Conservation (phyloP, 257 asterid genomes). For the Salvia miltiorrhiza region DNA sequence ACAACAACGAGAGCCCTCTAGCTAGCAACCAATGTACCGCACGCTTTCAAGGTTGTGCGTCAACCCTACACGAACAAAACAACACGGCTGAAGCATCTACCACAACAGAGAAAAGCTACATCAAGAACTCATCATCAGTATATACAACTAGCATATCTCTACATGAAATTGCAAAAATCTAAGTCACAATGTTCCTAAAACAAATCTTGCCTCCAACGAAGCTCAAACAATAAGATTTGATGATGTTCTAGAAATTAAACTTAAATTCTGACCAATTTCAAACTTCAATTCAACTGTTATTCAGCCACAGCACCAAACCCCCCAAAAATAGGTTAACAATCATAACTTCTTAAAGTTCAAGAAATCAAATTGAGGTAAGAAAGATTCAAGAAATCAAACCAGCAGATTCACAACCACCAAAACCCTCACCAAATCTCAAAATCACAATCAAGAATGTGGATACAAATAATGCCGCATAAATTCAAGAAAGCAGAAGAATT, state of each 20-base stretch:
- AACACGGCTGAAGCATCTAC: neutral
- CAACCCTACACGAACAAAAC: slow-evolving; percentile 30
- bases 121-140: neutral
- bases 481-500: slow-evolving; percentile 20
- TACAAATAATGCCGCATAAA: neutral
- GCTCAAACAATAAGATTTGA: neutral
- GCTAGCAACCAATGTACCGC: neutral
- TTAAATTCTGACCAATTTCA: neutral
- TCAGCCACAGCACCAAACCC: neutral
- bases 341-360: too few relatives aligned
- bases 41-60: neutral
- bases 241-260: neutral
- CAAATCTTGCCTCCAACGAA: neutral
- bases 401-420: slow-evolving; percentile 28
- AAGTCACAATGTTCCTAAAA: neutral
- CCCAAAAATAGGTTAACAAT: slow-evolving; percentile 1
- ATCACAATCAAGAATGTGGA: slow-evolving; percentile 9
- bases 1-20: slow-evolving; percentile 18
- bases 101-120: neutral
- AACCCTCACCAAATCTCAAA: slow-evolving; percentile 20
- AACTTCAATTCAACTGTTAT: neutral
- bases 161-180: neutral
- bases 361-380: too few relatives aligned
- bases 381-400: slow-evolving; percentile 13
- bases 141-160: neutral